Evolutionary conservation across 2,329 filamentous ascomycete species (phyloP).

Genomic region (Aspergillus sp.): DNA sequence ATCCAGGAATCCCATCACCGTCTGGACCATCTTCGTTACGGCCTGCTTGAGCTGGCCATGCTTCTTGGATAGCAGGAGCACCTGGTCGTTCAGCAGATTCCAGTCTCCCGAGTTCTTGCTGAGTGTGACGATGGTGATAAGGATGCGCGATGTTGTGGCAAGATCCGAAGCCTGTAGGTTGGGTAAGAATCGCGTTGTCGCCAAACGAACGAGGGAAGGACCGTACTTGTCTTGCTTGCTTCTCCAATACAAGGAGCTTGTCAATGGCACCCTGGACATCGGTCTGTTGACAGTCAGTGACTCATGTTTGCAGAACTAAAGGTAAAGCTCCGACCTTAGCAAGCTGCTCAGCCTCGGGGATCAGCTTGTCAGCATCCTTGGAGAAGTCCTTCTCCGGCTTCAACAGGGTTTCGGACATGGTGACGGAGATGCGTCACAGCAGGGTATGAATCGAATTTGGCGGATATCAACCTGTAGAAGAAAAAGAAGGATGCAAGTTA

Average conservation of each 20-base stretch:
- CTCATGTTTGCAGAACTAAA: background rate
- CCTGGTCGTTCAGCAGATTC: slow-evolving; percentile 94
- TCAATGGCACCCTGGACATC: slow-evolving; percentile 88
- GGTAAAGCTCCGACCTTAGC: slow-evolving; percentile 67
- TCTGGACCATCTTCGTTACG: slow-evolving; percentile 98
- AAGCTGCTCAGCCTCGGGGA: slow-evolving; percentile 86
- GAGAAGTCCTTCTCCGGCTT: slow-evolving; percentile 99
- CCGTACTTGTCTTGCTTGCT: slow-evolving; percentile 89
- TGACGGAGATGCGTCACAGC: slow-evolving; percentile 35
- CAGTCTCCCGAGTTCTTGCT: slow-evolving; percentile 92
- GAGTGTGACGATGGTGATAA: slow-evolving; percentile 87
- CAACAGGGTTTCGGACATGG: slow-evolving; percentile 78
- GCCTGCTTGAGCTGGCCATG: slow-evolving; percentile 99
- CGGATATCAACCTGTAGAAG: slow-evolving; percentile 7
- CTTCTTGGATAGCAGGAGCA: slow-evolving; percentile 95
- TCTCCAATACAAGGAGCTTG: slow-evolving; percentile 88
- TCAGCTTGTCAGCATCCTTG: slow-evolving; percentile 89
- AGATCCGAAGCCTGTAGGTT: slow-evolving; percentile 80
- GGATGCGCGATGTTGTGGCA: slow-evolving; percentile 85
- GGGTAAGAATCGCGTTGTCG: slow-evolving; percentile 13
- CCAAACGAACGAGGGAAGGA: background rate
- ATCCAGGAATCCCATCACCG: slow-evolving; percentile 88
- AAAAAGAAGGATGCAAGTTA: slow-evolving; percentile 8
- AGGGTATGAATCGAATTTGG: background rate
- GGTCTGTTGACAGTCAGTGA: slow-evolving; percentile 37